phyloP scores from a whole-genome alignment of 2,329 filamentous ascomycete species.

The Eurotiales sp. region DNA sequence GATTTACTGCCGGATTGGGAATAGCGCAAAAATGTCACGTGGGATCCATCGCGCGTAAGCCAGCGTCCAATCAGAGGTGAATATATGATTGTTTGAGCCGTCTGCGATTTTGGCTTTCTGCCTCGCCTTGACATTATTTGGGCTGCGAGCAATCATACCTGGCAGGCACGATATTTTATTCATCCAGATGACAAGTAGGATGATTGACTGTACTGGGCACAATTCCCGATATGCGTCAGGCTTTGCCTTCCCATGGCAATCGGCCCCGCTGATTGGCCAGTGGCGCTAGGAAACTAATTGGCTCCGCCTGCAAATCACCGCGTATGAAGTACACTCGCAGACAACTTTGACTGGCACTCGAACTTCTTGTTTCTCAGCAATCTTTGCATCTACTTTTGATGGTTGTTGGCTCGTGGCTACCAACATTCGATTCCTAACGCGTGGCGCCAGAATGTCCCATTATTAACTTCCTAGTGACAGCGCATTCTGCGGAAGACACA shows the following conservation, averaged over 20 bases:
- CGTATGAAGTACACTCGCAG: not conserved
- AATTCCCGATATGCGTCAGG: no score
- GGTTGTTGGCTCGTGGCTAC: not conserved
- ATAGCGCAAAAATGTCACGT: not conserved
- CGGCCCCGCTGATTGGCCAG: not conserved
- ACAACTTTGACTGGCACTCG: not conserved
- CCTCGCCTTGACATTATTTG: no score
- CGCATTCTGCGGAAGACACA: constrained; percentile 9
- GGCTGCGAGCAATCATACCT: no score
- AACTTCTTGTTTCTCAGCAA: not conserved
- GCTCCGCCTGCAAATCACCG: not conserved
- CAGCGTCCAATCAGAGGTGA: constrained; percentile 7
- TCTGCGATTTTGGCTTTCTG: no score
- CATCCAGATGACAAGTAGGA: no score
- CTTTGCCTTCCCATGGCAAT: not conserved
- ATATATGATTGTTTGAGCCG: no score
- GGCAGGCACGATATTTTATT: no score
- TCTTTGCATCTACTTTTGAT: not conserved
- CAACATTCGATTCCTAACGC: not conserved
- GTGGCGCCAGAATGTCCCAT: constrained; percentile 11
- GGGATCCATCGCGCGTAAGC: not conserved
- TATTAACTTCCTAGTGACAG: not conserved
- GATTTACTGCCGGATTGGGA: constrained; percentile 6
- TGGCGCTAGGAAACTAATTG: not conserved
- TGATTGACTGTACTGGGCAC: no score